Percentiles rank a stretch among this genome's conserved stretches.
Conservation (phyloP, 257 asterid species). For the Solanum dulcamara region DNA sequence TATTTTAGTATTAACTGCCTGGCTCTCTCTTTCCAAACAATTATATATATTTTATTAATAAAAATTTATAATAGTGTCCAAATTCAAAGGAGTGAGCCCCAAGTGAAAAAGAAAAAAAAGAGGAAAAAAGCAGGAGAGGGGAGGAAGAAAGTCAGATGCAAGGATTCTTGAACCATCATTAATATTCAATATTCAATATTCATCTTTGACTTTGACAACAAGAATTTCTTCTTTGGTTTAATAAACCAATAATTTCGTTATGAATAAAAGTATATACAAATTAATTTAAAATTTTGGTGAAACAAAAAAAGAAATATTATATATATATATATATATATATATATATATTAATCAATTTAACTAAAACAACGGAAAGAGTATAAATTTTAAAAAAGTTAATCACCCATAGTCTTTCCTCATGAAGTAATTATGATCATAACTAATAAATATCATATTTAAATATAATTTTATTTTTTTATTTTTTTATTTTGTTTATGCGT, state of each 20-base stretch:
- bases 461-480: too few relatives aligned
- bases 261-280: too few relatives aligned
- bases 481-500: neutral
- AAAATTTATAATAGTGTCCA: neutral
- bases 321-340: too few relatives aligned
- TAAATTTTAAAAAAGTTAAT: too few relatives aligned
- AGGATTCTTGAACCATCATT: neutral
- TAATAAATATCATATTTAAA: neutral
- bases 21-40: neutral
- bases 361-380: neutral
- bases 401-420: neutral
- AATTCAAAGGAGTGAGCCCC: neutral
- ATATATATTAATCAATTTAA: too few relatives aligned
- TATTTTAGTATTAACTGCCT: neutral
- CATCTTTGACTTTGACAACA: neutral
- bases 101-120: neutral
- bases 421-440: neutral
- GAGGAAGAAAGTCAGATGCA: neutral
- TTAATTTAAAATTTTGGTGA: neutral
- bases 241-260: neutral
- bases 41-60: neutral
- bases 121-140: neutral
- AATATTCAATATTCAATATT: neutral
- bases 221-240: neutral
- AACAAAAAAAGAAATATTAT: too few relatives aligned